Evolutionary conservation across 78 protist genomes (phyloP), one percentile per base, ranked within the genome.

Genomic region (Dictyostelium purpureum): DNA sequence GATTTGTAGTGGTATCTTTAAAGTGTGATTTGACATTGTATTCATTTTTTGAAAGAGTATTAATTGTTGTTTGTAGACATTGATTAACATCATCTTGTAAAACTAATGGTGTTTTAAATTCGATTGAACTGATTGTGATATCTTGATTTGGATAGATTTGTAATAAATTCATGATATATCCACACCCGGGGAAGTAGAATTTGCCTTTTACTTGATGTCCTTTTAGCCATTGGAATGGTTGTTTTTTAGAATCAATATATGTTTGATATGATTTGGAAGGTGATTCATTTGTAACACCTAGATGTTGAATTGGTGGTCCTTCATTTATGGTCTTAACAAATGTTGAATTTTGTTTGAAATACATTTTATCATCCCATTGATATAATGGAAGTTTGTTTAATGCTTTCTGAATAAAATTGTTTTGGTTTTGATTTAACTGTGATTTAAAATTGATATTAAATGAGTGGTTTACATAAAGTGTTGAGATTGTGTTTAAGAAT

Each of bases 141-240:
- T 71, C 57, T 43, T 38, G 57, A 45, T 43, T 26, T 67, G 75
- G 42, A 45, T 21, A 71, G 1, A 35, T 19, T 14, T 75, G 47
- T n/a, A 79, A 12, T 3, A 79, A 47, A 43, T 57, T 65, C 16
- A 51, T 70, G 11, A 80, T 37, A 67, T 67, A 80, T n/a, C 70
- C 77, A 37, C 77, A 45, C 35, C 89, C 89, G 2, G 78, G 78
- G 11, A 80, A 67, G 24, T 66, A 52, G 65, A 37, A 51, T 37
- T 51, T 65, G 21, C 37, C 65, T 0, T 65, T 51, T 3, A 83
- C 49, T 57, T 47, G 38, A 43, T 82, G 90, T 14, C 79, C 90
- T 37, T 82, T 82, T n/a, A 82, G 42, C 37, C 21, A 43, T 45
- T 12, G 43, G 24, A 43, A 71, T 71, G 78, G 78, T 33, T 71